Base-by-base conservation (phyloP, 768 basidiomycete genomes). In the Hericium coralloides region DNA sequence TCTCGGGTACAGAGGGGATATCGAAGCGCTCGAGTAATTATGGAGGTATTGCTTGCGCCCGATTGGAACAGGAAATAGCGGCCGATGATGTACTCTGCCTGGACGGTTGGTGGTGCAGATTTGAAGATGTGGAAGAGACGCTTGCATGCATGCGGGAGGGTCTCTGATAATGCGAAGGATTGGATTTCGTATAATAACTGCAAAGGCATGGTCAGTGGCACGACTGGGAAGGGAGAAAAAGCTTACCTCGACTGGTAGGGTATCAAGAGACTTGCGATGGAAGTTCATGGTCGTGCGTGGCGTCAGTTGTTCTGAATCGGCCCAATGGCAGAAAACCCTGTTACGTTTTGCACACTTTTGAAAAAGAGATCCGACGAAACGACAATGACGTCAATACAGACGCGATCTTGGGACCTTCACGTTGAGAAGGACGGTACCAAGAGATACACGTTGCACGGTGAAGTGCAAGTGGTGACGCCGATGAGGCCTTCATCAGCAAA, bases 121-220 rank as follows among this genome's bases (percentile, higher is more conserved):
- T 74, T 69, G 72, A 87, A 87, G 14, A 87, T 72, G 14, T 66
- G 43, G 59, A 80, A 67, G 18, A 94, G 67, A 39, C 74, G 68
- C 58, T 70, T 78, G 59, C 79, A 88, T 36, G 79, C 72, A 52
- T 70, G 69, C 0, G 92, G 91, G 8, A 97, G 72, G 38, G 72
- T 64, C 17, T 80, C 74, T 3, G 89, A 91, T 6, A 82, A 71
- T 0, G 91, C 83, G 60, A 76, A 76, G 17, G 89, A 76, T 61
- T 93, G 87, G 14, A 95, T 77, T 56, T 92, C 82, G 63, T 87
- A 85, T 0, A 95, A 69, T 9, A 98, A 76, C 93, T 95, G 45
- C 31, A 9, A 12, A 50, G 49, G 8, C n/a, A 18, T 5, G 5
- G 17, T 49, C 17, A 25, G 4, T 25, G 17, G 20, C 1, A 20